These are phyloP conservation scores for Buxus sempervirens DNA, from an alignment of 164 flowering plant genomes.

Conservation along the genomic window DNA sequence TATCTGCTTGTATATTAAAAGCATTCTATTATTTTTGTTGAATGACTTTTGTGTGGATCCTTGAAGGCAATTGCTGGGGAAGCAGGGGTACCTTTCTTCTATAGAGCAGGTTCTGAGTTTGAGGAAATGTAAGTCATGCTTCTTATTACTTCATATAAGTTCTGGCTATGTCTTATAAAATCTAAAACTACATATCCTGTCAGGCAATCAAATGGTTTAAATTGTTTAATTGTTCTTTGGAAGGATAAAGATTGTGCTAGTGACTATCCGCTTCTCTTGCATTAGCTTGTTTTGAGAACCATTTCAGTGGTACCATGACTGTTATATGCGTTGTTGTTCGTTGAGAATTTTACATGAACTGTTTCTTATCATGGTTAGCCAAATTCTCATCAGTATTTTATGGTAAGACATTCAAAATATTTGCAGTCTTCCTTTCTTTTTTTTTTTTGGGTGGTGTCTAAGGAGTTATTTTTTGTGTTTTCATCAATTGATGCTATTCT, in stretches of 20 bases:
- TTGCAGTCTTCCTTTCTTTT: neutral
- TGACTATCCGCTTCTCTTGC: neutral
- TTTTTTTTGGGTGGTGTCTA: neutral
- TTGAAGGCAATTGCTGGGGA: constrained; percentile 99
- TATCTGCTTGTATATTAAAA: neutral
- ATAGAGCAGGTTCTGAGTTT: constrained; percentile 99
- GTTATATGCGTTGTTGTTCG: neutral
- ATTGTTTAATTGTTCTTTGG: neutral
- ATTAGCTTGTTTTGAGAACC: neutral
- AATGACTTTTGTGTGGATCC: constrained; percentile 7
- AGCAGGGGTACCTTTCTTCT: constrained; percentile 99
- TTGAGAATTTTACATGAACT: neutral
- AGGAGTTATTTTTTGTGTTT: neutral
- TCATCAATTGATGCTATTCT: too few relatives aligned
- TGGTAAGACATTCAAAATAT: neutral
- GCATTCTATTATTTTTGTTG: neutral
- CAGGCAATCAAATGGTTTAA: neutral
- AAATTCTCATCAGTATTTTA: neutral
- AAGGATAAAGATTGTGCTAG: neutral
- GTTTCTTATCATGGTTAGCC: too few relatives aligned
- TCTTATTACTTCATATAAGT: neutral
- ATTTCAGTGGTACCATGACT: neutral
- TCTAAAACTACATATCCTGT: neutral
- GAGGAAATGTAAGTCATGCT: constrained; percentile 85
- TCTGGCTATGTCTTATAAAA: neutral